phyloP scores from a whole-genome alignment of 2,329 filamentous ascomycete species.

The Pseudopyrenochaeta lycopersici region DNA sequence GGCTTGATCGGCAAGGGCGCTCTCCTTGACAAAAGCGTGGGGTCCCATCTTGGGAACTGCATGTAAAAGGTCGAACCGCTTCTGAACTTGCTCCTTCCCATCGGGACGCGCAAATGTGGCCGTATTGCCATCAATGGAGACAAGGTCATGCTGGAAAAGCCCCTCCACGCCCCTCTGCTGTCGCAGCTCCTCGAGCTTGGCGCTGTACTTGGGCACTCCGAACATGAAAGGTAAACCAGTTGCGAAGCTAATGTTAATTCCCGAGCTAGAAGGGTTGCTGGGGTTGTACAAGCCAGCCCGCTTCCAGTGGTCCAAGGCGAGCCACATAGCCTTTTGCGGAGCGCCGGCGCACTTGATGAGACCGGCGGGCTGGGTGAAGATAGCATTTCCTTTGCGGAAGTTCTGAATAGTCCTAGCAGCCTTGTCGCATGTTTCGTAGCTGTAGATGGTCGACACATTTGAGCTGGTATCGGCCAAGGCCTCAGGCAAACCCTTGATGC shows the following conservation, averaged over 20 bases:
- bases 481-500: slow-evolving; percentile 45
- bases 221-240: slow-evolving; percentile 53
- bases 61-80: slow-evolving; percentile 50
- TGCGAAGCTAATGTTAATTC: slow-evolving; percentile 50
- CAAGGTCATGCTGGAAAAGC: slow-evolving; percentile 51
- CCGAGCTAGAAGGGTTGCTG: slow-evolving; percentile 30
- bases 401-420: slow-evolving; percentile 40
- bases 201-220: slow-evolving; percentile 51
- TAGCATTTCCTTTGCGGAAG: slow-evolving; percentile 45
- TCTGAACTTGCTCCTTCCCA: slow-evolving; percentile 36
- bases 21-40: slow-evolving; percentile 48
- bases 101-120: slow-evolving; percentile 43
- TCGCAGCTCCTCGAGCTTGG: slow-evolving; percentile 46
- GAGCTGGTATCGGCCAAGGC: slow-evolving; percentile 47
- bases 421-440: slow-evolving; percentile 51
- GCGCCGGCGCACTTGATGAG: slow-evolving; percentile 52
- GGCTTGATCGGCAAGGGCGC: slow-evolving; percentile 43
- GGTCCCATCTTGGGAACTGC: slow-evolving; percentile 51
- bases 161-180: slow-evolving; percentile 48
- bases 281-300: slow-evolving; percentile 45
- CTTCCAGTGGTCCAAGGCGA: slow-evolving; percentile 52
- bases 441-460: slow-evolving; percentile 49
- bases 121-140: slow-evolving; percentile 48
- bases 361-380: slow-evolving; percentile 52
- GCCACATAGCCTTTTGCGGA: slow-evolving; percentile 54